Evolutionary conservation across 805 yeast genomes (phyloP), one percentile per base, ranked within the genome.

Genomic region (Kregervanrija delftensis): DNA sequence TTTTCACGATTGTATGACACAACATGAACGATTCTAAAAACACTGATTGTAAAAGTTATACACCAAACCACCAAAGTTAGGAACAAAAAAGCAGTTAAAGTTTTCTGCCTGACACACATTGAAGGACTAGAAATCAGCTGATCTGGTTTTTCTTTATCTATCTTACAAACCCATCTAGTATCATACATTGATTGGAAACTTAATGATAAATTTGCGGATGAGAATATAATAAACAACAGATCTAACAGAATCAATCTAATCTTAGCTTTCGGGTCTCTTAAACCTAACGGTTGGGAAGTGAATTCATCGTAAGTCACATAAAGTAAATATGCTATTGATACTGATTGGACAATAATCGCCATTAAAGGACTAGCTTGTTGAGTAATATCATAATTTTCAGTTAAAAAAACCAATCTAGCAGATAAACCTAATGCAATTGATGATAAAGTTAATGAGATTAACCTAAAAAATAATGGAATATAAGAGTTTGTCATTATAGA

Each of bases 281-380:
- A 70, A 0, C 99, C 99, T 40, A 93, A 63, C 0, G 98, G 99
- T 59, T 87, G 84, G 11, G 96, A 95, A 17, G 82, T 76, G 63
- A 87, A 91, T 63, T 93, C 99, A 63, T 93, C 98, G 56, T 79
- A 81, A 2, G 96, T 80, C 60, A 91, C 86, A 63, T 86, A 89
- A 3, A 81, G 65, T 45, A 89, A 73, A 59, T 93, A 93, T 0
- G 79, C 74, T 22, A 87, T 65, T 3, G 96, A 96, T 49, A 81
- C 70, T 30, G 87, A 69, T 57, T 89, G 91, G 4, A 91, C 95
- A 42, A 80, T 80, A 2, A 93, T 75, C 3, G 97, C 93, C 95
- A 93, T 88, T 38, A 90, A 81, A 0, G 98, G 86, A 54, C 96
- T 83, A 13, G 99, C 84, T 57, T 86, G 89, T 58, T 86, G 95